These are phyloP conservation scores for Phytophthora nicotianae DNA, from an alignment of 352 stramenopile genomes.

Conservation along the genomic window DNA sequence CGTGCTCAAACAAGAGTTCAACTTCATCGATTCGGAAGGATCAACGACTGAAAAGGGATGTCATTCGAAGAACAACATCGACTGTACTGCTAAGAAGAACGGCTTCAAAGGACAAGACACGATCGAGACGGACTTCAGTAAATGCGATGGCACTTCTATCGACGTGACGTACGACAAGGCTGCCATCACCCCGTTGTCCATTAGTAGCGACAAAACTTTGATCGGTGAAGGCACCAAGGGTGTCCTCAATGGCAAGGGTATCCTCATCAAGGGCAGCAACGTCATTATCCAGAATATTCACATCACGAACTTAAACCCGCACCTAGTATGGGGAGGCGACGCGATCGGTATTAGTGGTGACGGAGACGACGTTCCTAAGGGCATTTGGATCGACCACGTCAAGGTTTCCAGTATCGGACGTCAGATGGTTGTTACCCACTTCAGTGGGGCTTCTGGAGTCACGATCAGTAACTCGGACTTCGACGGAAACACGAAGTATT, in stretches of 20 bases:
- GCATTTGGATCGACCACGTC: conserved; percentile 59
- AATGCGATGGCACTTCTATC: not conserved
- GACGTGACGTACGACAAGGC: not conserved
- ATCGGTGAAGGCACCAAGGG: conserved; percentile 2
- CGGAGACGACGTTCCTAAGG: conserved; percentile 25
- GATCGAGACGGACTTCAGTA: not conserved
- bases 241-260: conserved; percentile 1
- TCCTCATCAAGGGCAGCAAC: conserved; percentile 2
- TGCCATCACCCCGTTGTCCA: not conserved
- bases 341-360: conserved; percentile 38
- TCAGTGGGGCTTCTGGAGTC: conserved; percentile 37
- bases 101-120: not conserved
- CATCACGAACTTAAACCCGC: conserved; percentile 6
- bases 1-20: conserved; percentile 1
- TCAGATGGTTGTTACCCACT: conserved; percentile 44
- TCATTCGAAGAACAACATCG: not conserved
- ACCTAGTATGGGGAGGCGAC: conserved; percentile 16
- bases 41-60: not conserved
- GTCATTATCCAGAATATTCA: conserved; percentile 4
- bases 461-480: conserved; percentile 62
- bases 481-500: conserved; percentile 46
- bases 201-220: not conserved
- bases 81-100: not conserved
- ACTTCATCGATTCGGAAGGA: not conserved
- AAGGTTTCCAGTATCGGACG: conserved; percentile 43